Conservation (phyloP, 83 land plant species). For the Thuja plicata region DNA sequence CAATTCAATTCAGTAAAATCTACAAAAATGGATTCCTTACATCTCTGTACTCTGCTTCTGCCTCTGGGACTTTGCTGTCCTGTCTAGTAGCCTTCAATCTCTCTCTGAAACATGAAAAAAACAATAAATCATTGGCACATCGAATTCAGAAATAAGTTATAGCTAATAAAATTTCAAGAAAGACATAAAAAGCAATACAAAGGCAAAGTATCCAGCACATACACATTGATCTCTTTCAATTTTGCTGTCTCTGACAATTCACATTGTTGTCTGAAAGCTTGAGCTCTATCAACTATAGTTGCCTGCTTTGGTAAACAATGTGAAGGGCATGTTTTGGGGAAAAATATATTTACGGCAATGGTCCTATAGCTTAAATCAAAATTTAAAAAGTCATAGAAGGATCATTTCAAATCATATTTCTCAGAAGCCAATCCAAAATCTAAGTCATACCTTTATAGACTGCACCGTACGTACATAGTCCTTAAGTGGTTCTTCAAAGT, state of each 20-base stretch:
- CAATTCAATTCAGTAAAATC: neutral
- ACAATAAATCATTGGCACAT: neutral
- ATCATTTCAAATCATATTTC: neutral
- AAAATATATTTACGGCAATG: neutral
- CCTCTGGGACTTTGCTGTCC: conserved; percentile 71
- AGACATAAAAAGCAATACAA: neutral
- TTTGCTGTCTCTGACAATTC: conserved; percentile 82
- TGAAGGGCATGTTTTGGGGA: neutral
- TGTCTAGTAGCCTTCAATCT: conserved; percentile 78
- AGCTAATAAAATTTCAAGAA: neutral
- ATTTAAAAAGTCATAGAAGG: neutral
- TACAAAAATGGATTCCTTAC: conserved; percentile 30
- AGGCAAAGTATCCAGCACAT: conserved; percentile 20
- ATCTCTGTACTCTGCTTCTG: conserved; percentile 79
- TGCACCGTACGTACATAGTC: conserved; percentile 97
- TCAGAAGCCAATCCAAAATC: neutral
- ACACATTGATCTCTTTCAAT: conserved; percentile 92
- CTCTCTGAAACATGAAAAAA: conserved; percentile 55
- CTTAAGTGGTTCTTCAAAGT: conserved; percentile 96
- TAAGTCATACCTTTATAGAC: conserved; percentile 75
- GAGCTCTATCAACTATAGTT: conserved; percentile 82
- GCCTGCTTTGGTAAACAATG: conserved; percentile 51
- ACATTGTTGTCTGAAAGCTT: conserved; percentile 83
- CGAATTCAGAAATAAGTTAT: neutral
- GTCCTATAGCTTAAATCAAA: neutral